Conservation (phyloP, 768 basidiomycete species). For the Mrakia blollopis region DNA sequence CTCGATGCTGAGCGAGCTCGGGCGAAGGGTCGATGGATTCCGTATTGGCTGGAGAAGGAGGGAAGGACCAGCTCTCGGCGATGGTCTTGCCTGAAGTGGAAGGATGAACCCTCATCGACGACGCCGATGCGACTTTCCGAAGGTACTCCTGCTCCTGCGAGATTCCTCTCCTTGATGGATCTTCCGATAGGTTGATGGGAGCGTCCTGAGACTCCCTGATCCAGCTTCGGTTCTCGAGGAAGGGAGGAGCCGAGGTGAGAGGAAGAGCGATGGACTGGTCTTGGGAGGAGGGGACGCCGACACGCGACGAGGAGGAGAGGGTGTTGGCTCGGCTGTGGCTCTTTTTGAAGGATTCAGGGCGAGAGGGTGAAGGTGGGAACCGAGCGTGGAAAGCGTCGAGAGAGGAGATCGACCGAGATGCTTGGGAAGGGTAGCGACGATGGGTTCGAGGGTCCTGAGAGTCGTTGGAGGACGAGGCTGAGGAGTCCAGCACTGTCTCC, state of each 20-base stretch:
- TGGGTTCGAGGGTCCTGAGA: neutral
- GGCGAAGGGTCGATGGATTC: neutral
- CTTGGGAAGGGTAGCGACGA: slow-evolving; percentile 8
- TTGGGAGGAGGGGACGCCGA: neutral
- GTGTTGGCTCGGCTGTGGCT: neutral
- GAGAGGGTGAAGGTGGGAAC: neutral
- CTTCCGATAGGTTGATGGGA: neutral
- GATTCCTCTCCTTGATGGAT: neutral
- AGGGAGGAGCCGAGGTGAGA: neutral
- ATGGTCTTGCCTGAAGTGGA: slow-evolving; percentile 5
- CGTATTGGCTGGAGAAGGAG: neutral
- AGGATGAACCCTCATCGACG: neutral
- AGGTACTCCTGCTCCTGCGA: neutral
- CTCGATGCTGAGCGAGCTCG: neutral
- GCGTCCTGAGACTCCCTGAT: neutral
- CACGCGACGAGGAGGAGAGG: neutral
- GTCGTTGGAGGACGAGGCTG: neutral
- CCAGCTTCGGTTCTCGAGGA: neutral
- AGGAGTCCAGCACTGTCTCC: neutral
- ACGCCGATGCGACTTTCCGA: slow-evolving; percentile 3
- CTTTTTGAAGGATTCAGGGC: neutral
- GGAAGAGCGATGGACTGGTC: neutral
- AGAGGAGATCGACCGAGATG: slow-evolving; percentile 8
- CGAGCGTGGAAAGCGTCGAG: slow-evolving; percentile 11
- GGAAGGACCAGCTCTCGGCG: neutral